Base-by-base conservation (phyloP, 106 monocot genomes). In the Ottelia alismoides region DNA sequence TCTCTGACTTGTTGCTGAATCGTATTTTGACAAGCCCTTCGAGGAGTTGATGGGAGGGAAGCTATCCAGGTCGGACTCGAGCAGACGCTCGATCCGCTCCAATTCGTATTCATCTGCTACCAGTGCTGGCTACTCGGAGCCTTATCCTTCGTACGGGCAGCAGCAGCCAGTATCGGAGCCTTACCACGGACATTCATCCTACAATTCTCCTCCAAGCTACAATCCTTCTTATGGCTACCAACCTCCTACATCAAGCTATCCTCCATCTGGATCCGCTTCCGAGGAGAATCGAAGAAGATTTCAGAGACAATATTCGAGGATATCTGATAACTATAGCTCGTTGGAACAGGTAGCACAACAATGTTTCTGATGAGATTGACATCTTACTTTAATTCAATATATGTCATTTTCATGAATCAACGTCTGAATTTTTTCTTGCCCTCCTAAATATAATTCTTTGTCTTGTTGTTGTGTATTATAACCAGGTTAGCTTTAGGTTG, bases 291-390 rank as follows among this genome's bases (percentile, higher is more conserved):
- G 57, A 11, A 65, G 60, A 3, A 82, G 30, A 58, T 45, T 92
- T 27, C 79, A 92, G 25, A 62, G 82, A 49, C 68, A 60, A 55
- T 92, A 74, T 56, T 87, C 87, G 0, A 78, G 75, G 67, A 92
- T 92, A 63, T 74, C 76, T 11, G 92, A 92, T 63, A 65, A 83
- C 27, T 92, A 77, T 61, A 64, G 49, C 2, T 83, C 87, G 30
- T 65, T 92, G 70, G 83, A 79, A 2, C 74, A 92, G 82, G 92
- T 91, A n/a, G n/a, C n/a, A n/a, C n/a, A n/a, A n/a, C n/a, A n/a
- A n/a, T n/a, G n/a, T n/a, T n/a, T n/a, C n/a, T n/a, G n/a, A n/a
- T n/a, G n/a, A n/a, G n/a, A n/a, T n/a, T n/a, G n/a, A n/a, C n/a
- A n/a, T n/a, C n/a, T n/a, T n/a, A n/a, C n/a, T n/a, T n/a, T n/a